Base-by-base conservation (phyloP, 208 protist species). In the Trypanosoma melophagium region DNA sequence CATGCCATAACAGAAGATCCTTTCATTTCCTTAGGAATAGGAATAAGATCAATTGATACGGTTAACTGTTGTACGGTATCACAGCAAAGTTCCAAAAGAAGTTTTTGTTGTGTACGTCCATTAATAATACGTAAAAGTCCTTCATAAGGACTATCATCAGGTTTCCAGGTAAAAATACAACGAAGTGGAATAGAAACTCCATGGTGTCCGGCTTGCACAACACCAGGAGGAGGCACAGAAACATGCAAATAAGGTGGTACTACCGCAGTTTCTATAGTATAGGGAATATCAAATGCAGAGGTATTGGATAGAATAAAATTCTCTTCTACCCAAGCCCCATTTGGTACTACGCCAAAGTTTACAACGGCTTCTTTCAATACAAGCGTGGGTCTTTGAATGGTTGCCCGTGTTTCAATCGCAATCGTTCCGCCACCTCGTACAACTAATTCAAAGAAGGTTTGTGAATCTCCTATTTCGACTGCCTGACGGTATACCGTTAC, bases 401-500 rank as follows among this genome's bases (percentile, higher is more conserved):
- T 91, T 24, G 90, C 90, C 56, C 83, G 84, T 14, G 88, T 94
- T 70, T 94, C 90, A 44, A 96, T 84, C 10, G 86, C 88, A 52
- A 93, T 66, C 21, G 80, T 84, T 21, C 70, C 79, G 52, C 86
- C 89, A 40, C 81, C 82, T n/a, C 79, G 83, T 22, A 96, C 84
- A 7, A 79, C 77, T n/a, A 94, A 74, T 70, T 94, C 88, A 73
- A 96, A 94, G 71, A 90, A 94, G n/a, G 84, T 89, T 73, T 94
- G 84, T 60, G 83, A 77, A 41, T 92, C 88, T n/a, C 83, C 82
- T 14, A 76, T 61, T n/a, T 83, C 81, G 42, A 92, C 76, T 21
- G 77, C 90, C 47, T 90, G 84, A 66, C 88, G 87, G 68, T 90
- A 94, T 52, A 96, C 90, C n/a, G 90, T 94, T 25, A 96, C 81